phyloP scores from a whole-genome alignment of 148 eudicot species.

The Silene conica region DNA sequence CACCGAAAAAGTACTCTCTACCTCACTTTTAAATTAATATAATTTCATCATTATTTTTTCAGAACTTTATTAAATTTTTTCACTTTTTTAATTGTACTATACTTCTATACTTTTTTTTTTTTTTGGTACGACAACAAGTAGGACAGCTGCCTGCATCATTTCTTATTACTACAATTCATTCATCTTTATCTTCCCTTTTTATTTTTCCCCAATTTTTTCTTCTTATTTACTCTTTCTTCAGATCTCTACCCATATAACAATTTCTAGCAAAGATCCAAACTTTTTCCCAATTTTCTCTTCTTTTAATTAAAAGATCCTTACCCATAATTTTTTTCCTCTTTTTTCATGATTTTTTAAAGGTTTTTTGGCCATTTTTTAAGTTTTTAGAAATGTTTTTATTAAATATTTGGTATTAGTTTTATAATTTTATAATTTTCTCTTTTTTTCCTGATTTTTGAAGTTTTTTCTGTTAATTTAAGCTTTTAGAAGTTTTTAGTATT shows the following conservation, averaged over 20 bases:
- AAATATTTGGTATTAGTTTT: not conserved
- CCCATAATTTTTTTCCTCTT: not conserved
- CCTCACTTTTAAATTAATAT: no score
- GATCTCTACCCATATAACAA: not conserved
- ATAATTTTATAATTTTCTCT: not conserved
- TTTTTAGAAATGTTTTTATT: not conserved
- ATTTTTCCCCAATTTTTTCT: not conserved
- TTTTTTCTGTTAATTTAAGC: not conserved
- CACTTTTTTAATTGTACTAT: not conserved
- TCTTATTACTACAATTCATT: not conserved
- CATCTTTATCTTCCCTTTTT: not conserved
- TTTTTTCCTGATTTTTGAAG: no score
- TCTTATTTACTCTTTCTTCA: constrained; percentile 1
- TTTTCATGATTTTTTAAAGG: not conserved
- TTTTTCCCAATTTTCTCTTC: not conserved
- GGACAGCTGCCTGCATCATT: constrained; percentile 1
- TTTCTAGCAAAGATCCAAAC: not conserved
- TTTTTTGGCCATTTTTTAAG: not conserved
- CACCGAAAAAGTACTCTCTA: no score
- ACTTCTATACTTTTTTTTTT: no score
- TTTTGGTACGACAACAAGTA: not conserved
- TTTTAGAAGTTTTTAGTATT: not conserved
- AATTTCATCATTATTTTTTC: no score
- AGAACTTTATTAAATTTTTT: no score
- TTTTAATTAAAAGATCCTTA: not conserved